These are phyloP conservation scores for Eleusine indica DNA, from an alignment of 176 grass and related monocot genomes.

Conservation along the genomic window DNA sequence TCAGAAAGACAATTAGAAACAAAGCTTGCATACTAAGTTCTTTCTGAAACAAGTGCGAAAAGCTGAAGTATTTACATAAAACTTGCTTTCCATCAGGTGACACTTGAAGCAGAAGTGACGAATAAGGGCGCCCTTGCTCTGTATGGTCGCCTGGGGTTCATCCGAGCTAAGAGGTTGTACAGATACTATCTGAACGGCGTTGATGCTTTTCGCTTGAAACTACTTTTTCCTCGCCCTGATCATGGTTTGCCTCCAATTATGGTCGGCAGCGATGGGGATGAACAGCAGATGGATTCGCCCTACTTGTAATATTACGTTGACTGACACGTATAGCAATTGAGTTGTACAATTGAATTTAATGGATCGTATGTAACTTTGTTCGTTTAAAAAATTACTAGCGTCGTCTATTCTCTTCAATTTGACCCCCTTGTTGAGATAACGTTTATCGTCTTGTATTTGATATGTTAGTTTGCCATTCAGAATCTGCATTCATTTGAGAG, in stretches of 20 bases:
- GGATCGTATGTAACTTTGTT: neutral
- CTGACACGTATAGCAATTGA: neutral
- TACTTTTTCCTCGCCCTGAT: conserved; percentile 70
- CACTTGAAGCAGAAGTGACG: conserved; percentile 93
- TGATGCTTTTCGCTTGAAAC: conserved; percentile 90
- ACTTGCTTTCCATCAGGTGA: conserved; percentile 60
- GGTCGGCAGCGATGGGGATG: conserved; percentile 26
- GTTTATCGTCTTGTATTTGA: neutral
- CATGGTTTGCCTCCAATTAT: conserved; percentile 37
- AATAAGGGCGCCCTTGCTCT: conserved; percentile 90
- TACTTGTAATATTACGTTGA: conserved; percentile 45
- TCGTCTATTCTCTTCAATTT: neutral
- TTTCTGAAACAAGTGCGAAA: neutral
- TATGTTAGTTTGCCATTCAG: neutral
- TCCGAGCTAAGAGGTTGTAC: conserved; percentile 92
- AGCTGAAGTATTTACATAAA: neutral
- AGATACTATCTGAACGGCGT: conserved; percentile 95
- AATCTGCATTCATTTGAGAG: neutral
- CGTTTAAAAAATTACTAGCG: neutral
- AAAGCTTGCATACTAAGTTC: conserved; percentile 8
- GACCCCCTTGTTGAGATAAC: neutral
- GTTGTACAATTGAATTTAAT: neutral
- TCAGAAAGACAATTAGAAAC: neutral
- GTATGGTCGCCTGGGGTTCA: conserved; percentile 89
- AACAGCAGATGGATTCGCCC: conserved; percentile 54